Evolutionary conservation across 1,284 basidiomycete genomes (phyloP).

Genomic region (Austroboletus niveus): DNA sequence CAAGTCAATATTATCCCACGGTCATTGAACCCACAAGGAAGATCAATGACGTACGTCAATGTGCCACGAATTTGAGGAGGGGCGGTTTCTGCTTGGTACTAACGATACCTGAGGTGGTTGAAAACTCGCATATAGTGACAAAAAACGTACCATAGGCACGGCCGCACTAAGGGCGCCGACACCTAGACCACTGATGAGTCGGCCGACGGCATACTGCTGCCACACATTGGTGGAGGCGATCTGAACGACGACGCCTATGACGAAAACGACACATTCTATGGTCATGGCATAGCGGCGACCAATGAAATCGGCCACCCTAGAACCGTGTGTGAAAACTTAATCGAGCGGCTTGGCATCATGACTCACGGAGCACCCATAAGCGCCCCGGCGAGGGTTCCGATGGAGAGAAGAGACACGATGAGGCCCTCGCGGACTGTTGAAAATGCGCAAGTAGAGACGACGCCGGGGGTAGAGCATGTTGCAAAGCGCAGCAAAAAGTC

Average conservation of each 20-base stretch:
- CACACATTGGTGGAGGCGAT: constrained; percentile 48
- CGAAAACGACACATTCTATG: constrained; percentile 63
- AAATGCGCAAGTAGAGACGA: constrained; percentile 48
- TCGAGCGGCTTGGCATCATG: neutral
- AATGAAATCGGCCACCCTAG: constrained; percentile 59
- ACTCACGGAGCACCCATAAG: constrained; percentile 59
- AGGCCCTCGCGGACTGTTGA: constrained; percentile 55
- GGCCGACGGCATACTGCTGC: constrained; percentile 69
- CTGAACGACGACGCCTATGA: constrained; percentile 70
- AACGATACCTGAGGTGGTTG: neutral
- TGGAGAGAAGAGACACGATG: constrained; percentile 68
- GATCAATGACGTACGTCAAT: constrained; percentile 41
- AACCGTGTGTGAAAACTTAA: constrained; percentile 1
- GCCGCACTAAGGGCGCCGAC: constrained; percentile 74
- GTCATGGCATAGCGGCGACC: constrained; percentile 75
- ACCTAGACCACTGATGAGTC: constrained; percentile 65
- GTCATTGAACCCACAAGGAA: neutral
- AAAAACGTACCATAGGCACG: constrained; percentile 58
- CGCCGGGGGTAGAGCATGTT: constrained; percentile 41
- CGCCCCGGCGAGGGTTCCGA: constrained; percentile 63
- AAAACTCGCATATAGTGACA: neutral
- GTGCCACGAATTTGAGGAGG: constrained; percentile 78
- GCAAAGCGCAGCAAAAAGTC: constrained; percentile 71
- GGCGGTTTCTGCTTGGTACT: constrained; percentile 76
- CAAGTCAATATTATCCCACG: neutral